Evolutionary conservation across 164 flowering plant species (phyloP).

Genomic region (Aristolochia californica): DNA sequence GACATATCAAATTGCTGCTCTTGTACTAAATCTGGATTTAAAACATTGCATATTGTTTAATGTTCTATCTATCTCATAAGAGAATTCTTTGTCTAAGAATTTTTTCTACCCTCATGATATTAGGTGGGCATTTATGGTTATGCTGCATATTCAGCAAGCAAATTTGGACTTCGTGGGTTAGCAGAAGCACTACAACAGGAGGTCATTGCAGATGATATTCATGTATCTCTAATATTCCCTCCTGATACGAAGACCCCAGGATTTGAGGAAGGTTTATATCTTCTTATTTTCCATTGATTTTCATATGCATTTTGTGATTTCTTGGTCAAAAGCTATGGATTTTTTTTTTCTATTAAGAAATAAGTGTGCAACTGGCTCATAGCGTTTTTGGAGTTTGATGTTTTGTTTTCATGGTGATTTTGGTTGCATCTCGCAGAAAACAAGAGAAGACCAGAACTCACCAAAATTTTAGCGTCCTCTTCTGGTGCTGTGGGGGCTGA

Average conservation of each 20-base stretch:
- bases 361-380: background rate
- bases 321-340: background rate
- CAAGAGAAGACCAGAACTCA: conserved; percentile 34
- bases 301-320: background rate
- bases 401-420: background rate
- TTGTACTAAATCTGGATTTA: no score
- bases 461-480: conserved; percentile 59
- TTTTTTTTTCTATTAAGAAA: background rate
- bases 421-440: conserved; percentile 33
- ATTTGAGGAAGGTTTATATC: conserved; percentile 45
- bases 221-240: conserved; percentile 75
- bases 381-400: background rate
- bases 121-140: conserved; percentile 48
- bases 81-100: background rate
- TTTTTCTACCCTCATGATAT: conserved; percentile 39
- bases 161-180: conserved; percentile 78
- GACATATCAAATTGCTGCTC: no score
- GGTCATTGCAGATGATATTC: conserved; percentile 73
- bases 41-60: no score
- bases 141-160: conserved; percentile 45
- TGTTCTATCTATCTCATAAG: no score
- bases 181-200: conserved; percentile 82
- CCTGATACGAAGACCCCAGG: conserved; percentile 96
- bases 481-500: conserved; percentile 73
- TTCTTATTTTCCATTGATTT: background rate